Base-by-base conservation (phyloP, 805 yeast genomes). In the Alloascoidea hylecoeti region DNA sequence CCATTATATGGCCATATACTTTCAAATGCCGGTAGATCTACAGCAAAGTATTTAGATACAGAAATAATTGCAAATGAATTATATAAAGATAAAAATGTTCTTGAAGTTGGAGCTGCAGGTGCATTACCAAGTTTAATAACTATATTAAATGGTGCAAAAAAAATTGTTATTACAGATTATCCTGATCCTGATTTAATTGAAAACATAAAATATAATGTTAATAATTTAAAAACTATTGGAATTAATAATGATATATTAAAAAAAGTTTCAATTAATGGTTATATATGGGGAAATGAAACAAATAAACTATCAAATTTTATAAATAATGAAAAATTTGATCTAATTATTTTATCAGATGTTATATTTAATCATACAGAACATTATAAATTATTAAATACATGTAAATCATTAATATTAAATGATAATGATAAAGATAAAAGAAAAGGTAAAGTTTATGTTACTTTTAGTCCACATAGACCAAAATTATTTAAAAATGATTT, bases 1-100 rank as follows among this genome's bases (percentile, higher is more conserved):
- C 97, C 97, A 30, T 60, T 92, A 35, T 92, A 96, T 94, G 98
- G 97, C 2, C 98, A 92, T 59, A 59, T 88, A 23, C 61, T 92
- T 16, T 92, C 97, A 85, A 88, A 92, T 52, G 97, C 97, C 1
- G 95, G 96, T 35, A 73, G 75, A 35, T 86, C 72, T 46, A 77
- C 95, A 2, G 92, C 96, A 0, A 74, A 78, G 47, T 81, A 77
- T 54, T 55, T 92, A n/a, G 97, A 92, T 46, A 49, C 54, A 19
- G 70, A 81, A 46, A n/a, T n/a, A n/a, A n/a, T n/a, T n/a, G 62
- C 78, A 0, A 55, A 54, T 0, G 51, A 45, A 12, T 55, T 78
- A 18, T 70, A 79, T 1, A 50, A 55, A 23, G 75, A 66, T 16
- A 85, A 82, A 49, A 69, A 68, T 14, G 79, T 92, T 1, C 57